Conservation (phyloP, 257 asterid species). For the Lycium ferocissimum region DNA sequence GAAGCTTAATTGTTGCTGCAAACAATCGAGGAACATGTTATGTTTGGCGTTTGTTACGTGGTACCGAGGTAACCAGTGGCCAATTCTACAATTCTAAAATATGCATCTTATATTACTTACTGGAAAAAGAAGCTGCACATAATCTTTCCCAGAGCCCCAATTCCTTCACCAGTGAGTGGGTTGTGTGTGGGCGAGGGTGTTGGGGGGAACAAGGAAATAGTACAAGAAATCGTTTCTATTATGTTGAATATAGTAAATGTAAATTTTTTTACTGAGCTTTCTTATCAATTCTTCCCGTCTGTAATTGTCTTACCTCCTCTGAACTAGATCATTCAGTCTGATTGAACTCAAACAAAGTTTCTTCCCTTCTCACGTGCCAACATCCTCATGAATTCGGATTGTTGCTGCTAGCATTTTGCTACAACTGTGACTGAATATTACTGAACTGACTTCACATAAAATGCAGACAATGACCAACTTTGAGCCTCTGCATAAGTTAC, state of each 20-base stretch:
- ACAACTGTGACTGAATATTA: constrained; percentile 10
- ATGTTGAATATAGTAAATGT: constrained; percentile 1
- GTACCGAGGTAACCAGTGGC: constrained; percentile 66
- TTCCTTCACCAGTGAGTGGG: background rate
- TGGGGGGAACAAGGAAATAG: background rate
- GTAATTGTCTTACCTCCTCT: background rate
- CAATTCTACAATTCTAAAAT: background rate
- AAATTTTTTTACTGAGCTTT: background rate
- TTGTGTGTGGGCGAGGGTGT: too few relatives aligned
- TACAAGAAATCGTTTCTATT: background rate
- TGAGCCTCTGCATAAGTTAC: constrained; percentile 97
- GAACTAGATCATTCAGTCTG: constrained; percentile 1
- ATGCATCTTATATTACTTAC: background rate
- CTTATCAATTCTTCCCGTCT: constrained; percentile 11
- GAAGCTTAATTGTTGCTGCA: constrained; percentile 96
- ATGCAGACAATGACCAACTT: constrained; percentile 96
- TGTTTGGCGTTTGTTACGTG: constrained; percentile 89
- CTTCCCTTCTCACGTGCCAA: background rate
- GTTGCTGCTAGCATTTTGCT: constrained; percentile 22
- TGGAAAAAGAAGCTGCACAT: background rate
- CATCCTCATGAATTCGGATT: constrained; percentile 23
- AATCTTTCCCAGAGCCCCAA: background rate
- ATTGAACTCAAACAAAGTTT: background rate
- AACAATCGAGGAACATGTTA: constrained; percentile 92
- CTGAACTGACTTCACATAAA: constrained; percentile 25